Base-by-base conservation (phyloP, 371 early-diverging fungal species). In the Apophysomyces trapeziformis region DNA sequence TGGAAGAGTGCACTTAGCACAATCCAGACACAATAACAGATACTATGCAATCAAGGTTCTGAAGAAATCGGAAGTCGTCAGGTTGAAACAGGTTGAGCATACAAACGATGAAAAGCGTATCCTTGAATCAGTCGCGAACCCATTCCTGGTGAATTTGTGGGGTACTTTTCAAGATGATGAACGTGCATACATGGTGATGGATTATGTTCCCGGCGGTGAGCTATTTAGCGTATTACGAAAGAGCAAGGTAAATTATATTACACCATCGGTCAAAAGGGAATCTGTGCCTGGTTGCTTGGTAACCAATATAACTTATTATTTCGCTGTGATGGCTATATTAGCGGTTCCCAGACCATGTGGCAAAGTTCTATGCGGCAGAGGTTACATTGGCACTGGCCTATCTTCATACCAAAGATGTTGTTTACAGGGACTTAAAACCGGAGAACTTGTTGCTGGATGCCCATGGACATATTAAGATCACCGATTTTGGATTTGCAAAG, bases 401-500 rank as follows among this genome's bases (percentile, higher is more conserved):
- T 77, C 83, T 99, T 60, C 99, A 99, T 77, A 82, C 82, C 37
- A 85, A 90, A 70, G 91, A 94, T 64, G 90, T 96, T 58, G 90
- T 96, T 64, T 97, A 97, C 85, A 88, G 99, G 46, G 98, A 98
- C 85, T 79, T 98, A 65, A 96, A 97, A 77, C 98, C 98, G 3
- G 96, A 93, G 77, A 99, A 99, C 77, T 75, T 99, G 61, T 73
- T 99, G 46, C 78, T 99, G 58, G 95, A 93, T 70, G 76, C 82
- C n/a, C 85, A 87, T 63, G 99, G 99, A 4, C 96, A 99, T 78
- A 94, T 99, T 72, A 97, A 97, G 82, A 94, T 99, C 62, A 97
- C 97, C 5, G 99, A 99, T 80, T 98, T 99, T 85, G 99, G 99
- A 2, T 99, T 99, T 85, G 97, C 99, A 50, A 99, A 99, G 73